Evolutionary conservation across 805 yeast genomes (phyloP), one percentile per base, ranked within the genome.

Genomic region (Candida insectorum): DNA sequence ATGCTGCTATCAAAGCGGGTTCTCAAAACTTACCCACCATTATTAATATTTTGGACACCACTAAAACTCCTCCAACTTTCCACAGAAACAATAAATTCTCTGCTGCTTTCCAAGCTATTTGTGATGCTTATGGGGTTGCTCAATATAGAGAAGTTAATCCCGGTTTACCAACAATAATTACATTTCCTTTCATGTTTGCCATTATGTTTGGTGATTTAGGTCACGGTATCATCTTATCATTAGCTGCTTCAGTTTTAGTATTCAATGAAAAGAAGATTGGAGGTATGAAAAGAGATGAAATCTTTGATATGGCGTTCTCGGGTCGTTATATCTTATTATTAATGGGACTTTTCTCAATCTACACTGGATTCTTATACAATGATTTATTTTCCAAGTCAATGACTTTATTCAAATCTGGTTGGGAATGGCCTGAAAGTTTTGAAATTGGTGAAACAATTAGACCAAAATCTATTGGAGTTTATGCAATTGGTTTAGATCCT

Each of bases 161-260:
- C 4, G 98, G 95, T 34, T 68, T 93, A 43, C 91, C 98, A 4
- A 91, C 98, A 1, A 77, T 87, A 29, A 82, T 93, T 16, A 93
- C 98, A 0, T 93, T 93, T 69, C 98, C 98, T 16, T 93, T 93
- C 59, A 85, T 93, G 95, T 93, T 93, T 65, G 97, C 98, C 18
- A 83, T 93, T 50, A 93, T 93, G 98, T 93, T 93, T 69, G 98
- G 98, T 69, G 98, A 93, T 67, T 57, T 89, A 39, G 98, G 98
- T 11, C 98, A 93, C 65, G 98, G 98, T 5, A 74, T 88, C 39
- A 75, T 93, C 30, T 67, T 93, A 58, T 73, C 82, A 34, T 58
- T 83, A 36, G 85, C 87, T 12, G 95, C 94, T 1, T 61, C 77
- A 33, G 60, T 64, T 19, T 65, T 93, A 43, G 88, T 93, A 8